Conservation (phyloP, 2,329 filamentous ascomycete species). For the Pestalotiopsis sp. region DNA sequence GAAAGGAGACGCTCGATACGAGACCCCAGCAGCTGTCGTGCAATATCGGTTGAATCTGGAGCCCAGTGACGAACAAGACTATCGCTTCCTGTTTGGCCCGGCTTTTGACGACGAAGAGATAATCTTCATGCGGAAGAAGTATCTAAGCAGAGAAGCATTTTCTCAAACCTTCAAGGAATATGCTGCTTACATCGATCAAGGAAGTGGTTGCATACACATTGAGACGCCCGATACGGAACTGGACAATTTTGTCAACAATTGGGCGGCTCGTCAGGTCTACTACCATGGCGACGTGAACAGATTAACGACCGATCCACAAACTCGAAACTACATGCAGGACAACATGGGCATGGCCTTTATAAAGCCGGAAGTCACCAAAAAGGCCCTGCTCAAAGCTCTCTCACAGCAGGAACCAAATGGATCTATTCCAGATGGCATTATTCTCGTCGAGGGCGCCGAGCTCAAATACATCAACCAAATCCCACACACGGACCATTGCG, state of each 20-base stretch:
- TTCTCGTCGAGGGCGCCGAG: conserved; percentile 55
- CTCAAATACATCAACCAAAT: conserved; percentile 65
- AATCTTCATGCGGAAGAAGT: conserved; percentile 44
- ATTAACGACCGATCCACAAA: conserved; percentile 61
- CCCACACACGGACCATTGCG: conserved; percentile 63
- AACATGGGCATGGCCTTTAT: conserved; percentile 65
- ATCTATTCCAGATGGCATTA: conserved; percentile 61
- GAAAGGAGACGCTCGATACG: conserved; percentile 55
- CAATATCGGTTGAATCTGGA: conserved; percentile 51
- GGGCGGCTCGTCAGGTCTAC: conserved; percentile 60
- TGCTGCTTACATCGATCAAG: conserved; percentile 51
- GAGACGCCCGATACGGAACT: conserved; percentile 56
- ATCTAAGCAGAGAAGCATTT: conserved; percentile 53
- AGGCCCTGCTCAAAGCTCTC: conserved; percentile 51
- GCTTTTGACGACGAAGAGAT: conserved; percentile 57
- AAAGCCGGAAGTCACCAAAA: conserved; percentile 50
- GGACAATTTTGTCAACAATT: conserved; percentile 62
- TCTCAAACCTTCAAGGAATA: conserved; percentile 48
- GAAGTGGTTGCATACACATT: conserved; percentile 53
- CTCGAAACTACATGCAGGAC: conserved; percentile 62
- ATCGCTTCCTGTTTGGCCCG: conserved; percentile 59
- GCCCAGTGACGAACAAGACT: conserved; percentile 43
- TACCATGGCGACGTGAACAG: conserved; percentile 64
- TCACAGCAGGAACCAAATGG: conserved; percentile 57
- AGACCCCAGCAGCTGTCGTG: conserved; percentile 56